Conservation (phyloP, 768 basidiomycete genomes). For the Russula virescens region DNA sequence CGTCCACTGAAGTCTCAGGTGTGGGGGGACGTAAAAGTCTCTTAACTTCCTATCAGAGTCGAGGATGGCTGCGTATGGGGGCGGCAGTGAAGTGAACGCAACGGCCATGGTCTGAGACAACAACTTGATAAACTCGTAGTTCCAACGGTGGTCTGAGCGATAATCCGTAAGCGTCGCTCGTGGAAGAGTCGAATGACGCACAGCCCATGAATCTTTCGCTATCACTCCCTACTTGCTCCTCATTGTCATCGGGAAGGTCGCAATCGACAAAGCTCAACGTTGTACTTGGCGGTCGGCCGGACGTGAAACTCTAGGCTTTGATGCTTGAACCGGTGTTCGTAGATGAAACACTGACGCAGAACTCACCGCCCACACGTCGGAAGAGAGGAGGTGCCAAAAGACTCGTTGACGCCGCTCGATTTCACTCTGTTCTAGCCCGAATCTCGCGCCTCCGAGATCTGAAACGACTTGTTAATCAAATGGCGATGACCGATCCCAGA, state of each 20-base stretch:
- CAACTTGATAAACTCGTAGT: slow-evolving; percentile 44
- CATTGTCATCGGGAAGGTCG: slow-evolving; percentile 25
- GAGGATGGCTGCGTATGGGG: slow-evolving; percentile 47
- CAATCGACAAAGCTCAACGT: slow-evolving; percentile 27
- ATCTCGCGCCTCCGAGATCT: slow-evolving; percentile 59
- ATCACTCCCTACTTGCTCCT: slow-evolving; percentile 6
- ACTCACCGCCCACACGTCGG: slow-evolving; percentile 56
- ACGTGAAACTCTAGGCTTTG: slow-evolving; percentile 26
- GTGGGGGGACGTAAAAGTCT: slow-evolving; percentile 48
- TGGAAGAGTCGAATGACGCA: not conserved
- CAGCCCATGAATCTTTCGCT: slow-evolving; percentile 16
- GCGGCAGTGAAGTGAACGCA: slow-evolving; percentile 37
- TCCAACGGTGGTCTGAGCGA: slow-evolving; percentile 46
- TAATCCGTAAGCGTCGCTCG: not conserved
- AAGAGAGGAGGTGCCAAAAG: slow-evolving; percentile 64
- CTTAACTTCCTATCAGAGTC: slow-evolving; percentile 57
- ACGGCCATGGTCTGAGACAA: slow-evolving; percentile 38
- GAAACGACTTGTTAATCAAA: slow-evolving; percentile 8
- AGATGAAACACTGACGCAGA: not conserved
- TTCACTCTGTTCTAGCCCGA: slow-evolving; percentile 46
- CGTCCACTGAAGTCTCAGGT: slow-evolving; percentile 37
- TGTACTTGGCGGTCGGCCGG: slow-evolving; percentile 28
- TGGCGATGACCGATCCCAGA: not conserved
- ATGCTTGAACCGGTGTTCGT: not conserved
- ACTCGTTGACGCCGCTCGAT: slow-evolving; percentile 46